Conservation (phyloP, 2,329 filamentous ascomycete species). For the Cylindrodendrum hubeiense region DNA sequence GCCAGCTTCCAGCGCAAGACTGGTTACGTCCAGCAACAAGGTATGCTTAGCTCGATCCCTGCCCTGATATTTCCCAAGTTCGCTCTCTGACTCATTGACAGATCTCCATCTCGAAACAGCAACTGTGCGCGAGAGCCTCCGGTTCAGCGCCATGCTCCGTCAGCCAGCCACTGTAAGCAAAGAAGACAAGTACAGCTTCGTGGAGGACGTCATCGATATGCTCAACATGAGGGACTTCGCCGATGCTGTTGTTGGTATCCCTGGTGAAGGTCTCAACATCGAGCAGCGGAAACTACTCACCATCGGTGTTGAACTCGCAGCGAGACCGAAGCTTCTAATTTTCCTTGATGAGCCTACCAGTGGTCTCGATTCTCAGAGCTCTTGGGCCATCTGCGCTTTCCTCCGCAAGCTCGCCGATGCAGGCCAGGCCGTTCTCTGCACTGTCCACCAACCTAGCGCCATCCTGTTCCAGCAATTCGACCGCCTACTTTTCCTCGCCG, state of each 20-base stretch:
- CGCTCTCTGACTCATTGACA: not conserved
- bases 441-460: not conserved
- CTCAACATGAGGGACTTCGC: not conserved
- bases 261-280: not conserved
- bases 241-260: not conserved
- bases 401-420: not conserved
- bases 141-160: not conserved
- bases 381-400: not conserved
- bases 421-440: not conserved
- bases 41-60: not conserved
- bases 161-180: not conserved
- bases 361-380: not conserved
- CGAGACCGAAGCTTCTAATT: not conserved
- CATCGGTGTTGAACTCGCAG: conserved; percentile 4
- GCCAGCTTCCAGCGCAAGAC: conserved; percentile 70
- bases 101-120: conserved; percentile 1
- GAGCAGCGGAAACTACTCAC: not conserved
- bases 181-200: not conserved
- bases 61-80: conserved; percentile 35
- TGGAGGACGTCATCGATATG: conserved; percentile 1
- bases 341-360: conserved; percentile 3
- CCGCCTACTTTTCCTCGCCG: not conserved
- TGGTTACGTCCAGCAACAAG: conserved; percentile 72
- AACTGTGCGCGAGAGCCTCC: not conserved
- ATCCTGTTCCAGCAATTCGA: conserved; percentile 51